Evolutionary conservation across 2,329 filamentous ascomycete species (phyloP), one percentile per base, ranked within the genome.

Genomic region (Aspergillus sp.): DNA sequence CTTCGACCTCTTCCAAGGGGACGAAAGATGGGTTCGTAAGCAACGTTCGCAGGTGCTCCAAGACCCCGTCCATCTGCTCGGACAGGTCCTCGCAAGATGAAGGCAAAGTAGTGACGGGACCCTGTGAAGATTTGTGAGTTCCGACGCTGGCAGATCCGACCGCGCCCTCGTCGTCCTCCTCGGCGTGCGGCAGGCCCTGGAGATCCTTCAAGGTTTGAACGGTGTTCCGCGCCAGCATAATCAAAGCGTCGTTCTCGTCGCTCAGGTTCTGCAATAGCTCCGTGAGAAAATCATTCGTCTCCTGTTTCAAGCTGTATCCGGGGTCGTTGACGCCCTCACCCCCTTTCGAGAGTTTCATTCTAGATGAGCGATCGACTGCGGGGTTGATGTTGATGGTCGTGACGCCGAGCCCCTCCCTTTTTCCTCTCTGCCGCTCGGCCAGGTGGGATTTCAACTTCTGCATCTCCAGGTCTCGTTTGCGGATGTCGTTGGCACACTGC

Each of bases 1-100:
- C 79, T 70, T 96, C 89, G 2, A 99, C 92, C 74, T 98, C 95
- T 69, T 98, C 95, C 22, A 98, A 86, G 0, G 94, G 91, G 14
- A 97, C 95, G 73, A 98, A 99, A 2, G 93, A 96, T 1, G 95
- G 95, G 70, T 98, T 98, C 9, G 92, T 97, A 49, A 99, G 82
- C 42, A 99, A 85, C 2, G 85, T 89, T 65, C 90, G 86, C 64
- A 99, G 84, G 71, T 96, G 92, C 36, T 90, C 87, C 61, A 98
- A 82, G 10, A 96, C 87, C 6, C 81, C 81, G 55, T 93, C 88
- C 77, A 97, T 86, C 64, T 96, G 90, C 9, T 78, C 72, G 0
- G 89, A 86, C 62, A 98, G 76, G 6, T 81, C 84, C 49, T 93
- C 90, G 67, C 91, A 87, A 16, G 84, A 84, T 1, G 82, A 81